Evolutionary conservation across 192 early-diverging fungal species (phyloP), one percentile per base, ranked within the genome.

Genomic region (Chytriomyces hyalinus): DNA sequence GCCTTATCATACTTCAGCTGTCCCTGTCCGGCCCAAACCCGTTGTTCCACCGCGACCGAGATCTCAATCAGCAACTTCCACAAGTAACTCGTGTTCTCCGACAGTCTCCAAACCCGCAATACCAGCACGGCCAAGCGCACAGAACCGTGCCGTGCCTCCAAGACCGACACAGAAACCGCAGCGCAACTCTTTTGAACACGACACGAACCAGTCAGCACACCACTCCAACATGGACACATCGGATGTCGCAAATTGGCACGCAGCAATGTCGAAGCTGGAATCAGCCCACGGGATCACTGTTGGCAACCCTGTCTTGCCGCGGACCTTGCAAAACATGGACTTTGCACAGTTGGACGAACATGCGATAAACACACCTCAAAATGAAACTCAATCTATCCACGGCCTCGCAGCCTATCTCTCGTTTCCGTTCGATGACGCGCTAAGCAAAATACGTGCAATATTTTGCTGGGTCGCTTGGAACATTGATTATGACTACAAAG

Each of bases 401-500:
- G 9, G 48, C 6, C 46, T 75, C 46, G 9, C 62, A 50, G 24
- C 6, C 6, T 75, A 66, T 43, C 64, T 75, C 20, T 26, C 48
- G 2, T 49, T 11, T 22, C 64, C 73, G 6, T 64, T 75, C 48
- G 47, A 15, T 6, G 73, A 75, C 44, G 63, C 57, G 11, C 9
- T 75, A 0, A 17, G 9, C 17, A 64, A 51, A 22, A 62, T 75
- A 50, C 61, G 73, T 7, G 61, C 73, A 7, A 24, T 75, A 44
- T 75, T 75, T 36, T 65, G 62, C 44, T 75, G 73, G 73, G 36
- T 75, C 45, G 73, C 73, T 13, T 49, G 49, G 20, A 75, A 75
- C 48, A 43, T 75, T 22, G 20, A 8, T 11, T 75, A 75, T 66
- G 49, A 75, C 46, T 47, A 62, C 61, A 44, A n/a, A 20, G 73